Evolutionary conservation across 352 stramenopile species (phyloP).

Genomic region (Phytophthora cactorum): DNA sequence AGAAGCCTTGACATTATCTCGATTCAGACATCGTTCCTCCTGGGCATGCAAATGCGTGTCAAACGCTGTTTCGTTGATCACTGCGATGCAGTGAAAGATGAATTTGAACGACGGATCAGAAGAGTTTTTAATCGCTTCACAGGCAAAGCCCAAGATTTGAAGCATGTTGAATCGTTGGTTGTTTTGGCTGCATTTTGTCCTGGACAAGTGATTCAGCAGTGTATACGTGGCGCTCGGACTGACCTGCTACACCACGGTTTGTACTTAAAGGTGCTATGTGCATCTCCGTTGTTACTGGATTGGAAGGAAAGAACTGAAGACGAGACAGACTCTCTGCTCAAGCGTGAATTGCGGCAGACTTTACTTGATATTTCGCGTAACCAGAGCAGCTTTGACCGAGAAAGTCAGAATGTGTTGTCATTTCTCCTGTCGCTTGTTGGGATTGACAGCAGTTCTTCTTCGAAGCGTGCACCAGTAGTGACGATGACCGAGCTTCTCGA

Average conservation of each 20-base stretch:
- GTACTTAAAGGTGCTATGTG: constrained; percentile 31
- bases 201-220: constrained; percentile 32
- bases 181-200: constrained; percentile 40
- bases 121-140: constrained; percentile 47
- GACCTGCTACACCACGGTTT: constrained; percentile 29
- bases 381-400: constrained; percentile 31
- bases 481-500: constrained; percentile 15
- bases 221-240: constrained; percentile 26
- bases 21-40: constrained; percentile 40
- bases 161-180: constrained; percentile 24
- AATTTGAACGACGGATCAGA: constrained; percentile 29
- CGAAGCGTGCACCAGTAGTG: constrained; percentile 9
- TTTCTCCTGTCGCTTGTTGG: constrained; percentile 36
- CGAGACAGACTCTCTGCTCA: constrained; percentile 6
- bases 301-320: constrained; percentile 26
- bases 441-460: not conserved
- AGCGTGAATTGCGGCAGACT: constrained; percentile 31
- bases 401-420: constrained; percentile 32
- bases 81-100: constrained; percentile 2
- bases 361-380: constrained; percentile 30
- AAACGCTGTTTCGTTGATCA: constrained; percentile 16
- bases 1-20: constrained; percentile 19
- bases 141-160: constrained; percentile 14
- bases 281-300: constrained; percentile 39
- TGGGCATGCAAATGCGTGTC: constrained; percentile 35